Evolutionary conservation across 148 eudicot genomes (phyloP), one percentile per base, ranked within the genome.

Genomic region (Fagopyrum tataricum): DNA sequence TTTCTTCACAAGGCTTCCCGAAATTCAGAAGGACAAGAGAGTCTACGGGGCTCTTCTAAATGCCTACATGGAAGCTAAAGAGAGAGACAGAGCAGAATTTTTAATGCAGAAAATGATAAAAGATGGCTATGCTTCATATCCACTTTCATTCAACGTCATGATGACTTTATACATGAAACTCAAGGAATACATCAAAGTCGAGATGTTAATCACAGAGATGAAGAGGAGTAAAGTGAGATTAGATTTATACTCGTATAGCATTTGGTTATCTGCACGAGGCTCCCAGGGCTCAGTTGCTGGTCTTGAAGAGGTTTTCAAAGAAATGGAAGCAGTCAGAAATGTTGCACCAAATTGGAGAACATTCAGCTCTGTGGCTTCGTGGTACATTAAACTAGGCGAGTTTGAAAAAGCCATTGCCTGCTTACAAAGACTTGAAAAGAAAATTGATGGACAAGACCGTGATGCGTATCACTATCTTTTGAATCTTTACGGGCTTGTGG

Each of bases 161-260:
- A 94, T 91, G 93, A 89, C 89, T 70, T 89, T 94, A 31, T 94
- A 94, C 77, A 85, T 86, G 90, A 91, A 85, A 73, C 76, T 82
- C 51, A 72, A 79, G 51, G 86, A 91, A 15, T 79, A 83, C 15
- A 89, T 83, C 21, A 88, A 87, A 78, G 88, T 91, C 24, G 87
- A 85, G 56, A 69, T 74, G 37, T 41, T 89, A 31, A 71, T 85
- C 81, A 76, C 84, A 13, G 97, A 94, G 79, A 89, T 93, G 93
- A 87, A 76, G 88, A 81, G 83, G 79, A 88, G 84, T 47, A 66
- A 70, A 6, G 73, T 91, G 44, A 74, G 70, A 7, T 73, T 90
- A 26, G 96, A 94, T 84, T 55, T 81, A 59, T 88, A 84, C 81
- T 78, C 97, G 0, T 94, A 89, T 72, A 94, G 91, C 53, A 89